These are phyloP conservation scores for Juglanconis juglandina DNA, from an alignment of 2,329 filamentous ascomycete genomes.

Conservation along the genomic window DNA sequence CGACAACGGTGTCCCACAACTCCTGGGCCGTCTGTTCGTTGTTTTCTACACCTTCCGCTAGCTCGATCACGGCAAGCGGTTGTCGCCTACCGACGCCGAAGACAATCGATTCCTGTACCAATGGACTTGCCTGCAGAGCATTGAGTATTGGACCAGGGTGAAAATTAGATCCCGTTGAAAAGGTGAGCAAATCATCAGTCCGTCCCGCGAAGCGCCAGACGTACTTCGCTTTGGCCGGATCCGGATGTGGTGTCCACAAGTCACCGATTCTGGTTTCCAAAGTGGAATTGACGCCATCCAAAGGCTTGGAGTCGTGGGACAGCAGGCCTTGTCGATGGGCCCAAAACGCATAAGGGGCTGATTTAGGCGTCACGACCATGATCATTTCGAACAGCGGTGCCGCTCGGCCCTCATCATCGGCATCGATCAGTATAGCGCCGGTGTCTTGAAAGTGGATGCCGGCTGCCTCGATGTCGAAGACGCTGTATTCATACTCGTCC, in stretches of 20 bases:
- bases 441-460: conserved; percentile 19
- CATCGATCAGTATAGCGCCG: conserved; percentile 8
- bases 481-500: conserved; percentile 19
- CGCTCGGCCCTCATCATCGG: conserved; percentile 4
- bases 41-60: background rate
- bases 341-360: conserved; percentile 16
- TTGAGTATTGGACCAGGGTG: conserved; percentile 9
- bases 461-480: conserved; percentile 19
- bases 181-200: conserved; percentile 20
- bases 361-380: conserved; percentile 12
- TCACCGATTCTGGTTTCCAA: conserved; percentile 19
- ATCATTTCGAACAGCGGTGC: conserved; percentile 21
- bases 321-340: conserved; percentile 9
- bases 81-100: conserved; percentile 9
- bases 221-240: conserved; percentile 18
- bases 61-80: conserved; percentile 12
- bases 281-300: background rate
- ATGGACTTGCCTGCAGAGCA: background rate
- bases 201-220: conserved; percentile 21
- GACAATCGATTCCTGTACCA: conserved; percentile 2
- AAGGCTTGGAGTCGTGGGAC: conserved; percentile 1
- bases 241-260: conserved; percentile 21
- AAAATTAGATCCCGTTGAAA: conserved; percentile 10
- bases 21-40: background rate
- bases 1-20: conserved; percentile 12